Conservation (phyloP, 163 green algal species). For the Scenedesmus sp. region DNA sequence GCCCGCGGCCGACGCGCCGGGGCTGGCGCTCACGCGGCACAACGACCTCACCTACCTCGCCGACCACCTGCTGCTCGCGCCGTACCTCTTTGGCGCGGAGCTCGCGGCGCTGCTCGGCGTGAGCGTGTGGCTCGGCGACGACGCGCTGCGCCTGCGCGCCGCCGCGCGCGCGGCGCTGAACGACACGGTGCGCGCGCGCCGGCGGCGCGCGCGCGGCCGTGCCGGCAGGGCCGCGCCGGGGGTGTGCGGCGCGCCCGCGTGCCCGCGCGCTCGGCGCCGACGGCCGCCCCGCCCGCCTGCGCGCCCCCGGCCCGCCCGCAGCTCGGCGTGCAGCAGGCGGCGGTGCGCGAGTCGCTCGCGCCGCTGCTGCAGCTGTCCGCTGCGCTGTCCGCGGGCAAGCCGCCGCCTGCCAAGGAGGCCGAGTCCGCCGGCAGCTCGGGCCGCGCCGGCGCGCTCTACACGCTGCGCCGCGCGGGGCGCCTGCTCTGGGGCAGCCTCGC, state of each 20-base stretch:
- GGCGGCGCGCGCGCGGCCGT: too few species aligned
- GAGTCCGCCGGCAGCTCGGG: neutral
- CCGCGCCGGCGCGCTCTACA: slow-evolving; percentile 41
- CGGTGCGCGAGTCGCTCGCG: slow-evolving; percentile 19
- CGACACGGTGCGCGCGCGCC: slow-evolving; percentile 32
- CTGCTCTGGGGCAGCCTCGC: slow-evolving; percentile 27
- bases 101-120: slow-evolving; percentile 23
- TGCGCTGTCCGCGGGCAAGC: neutral
- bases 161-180: slow-evolving; percentile 14
- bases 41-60: slow-evolving; percentile 53
- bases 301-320: neutral
- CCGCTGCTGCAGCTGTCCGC: slow-evolving; percentile 36
- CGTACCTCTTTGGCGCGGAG: slow-evolving; percentile 38
- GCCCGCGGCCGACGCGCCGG: slow-evolving; percentile 34
- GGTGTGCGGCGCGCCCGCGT: too few species aligned
- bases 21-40: slow-evolving; percentile 42
- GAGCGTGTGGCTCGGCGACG: slow-evolving; percentile 36
- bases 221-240: too few species aligned
- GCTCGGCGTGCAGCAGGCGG: slow-evolving; percentile 20
- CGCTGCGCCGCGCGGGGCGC: slow-evolving; percentile 34
- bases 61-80: slow-evolving; percentile 46
- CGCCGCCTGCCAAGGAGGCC: neutral
- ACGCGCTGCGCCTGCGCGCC: slow-evolving; percentile 23
- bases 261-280: too few species aligned
- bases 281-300: neutral